Percentiles rank a stretch among this genome's conserved stretches.
These are phyloP conservation scores for Globisporangium cylindrosporum DNA, from an alignment of 352 stramenopile species.

Conservation along the genomic window DNA sequence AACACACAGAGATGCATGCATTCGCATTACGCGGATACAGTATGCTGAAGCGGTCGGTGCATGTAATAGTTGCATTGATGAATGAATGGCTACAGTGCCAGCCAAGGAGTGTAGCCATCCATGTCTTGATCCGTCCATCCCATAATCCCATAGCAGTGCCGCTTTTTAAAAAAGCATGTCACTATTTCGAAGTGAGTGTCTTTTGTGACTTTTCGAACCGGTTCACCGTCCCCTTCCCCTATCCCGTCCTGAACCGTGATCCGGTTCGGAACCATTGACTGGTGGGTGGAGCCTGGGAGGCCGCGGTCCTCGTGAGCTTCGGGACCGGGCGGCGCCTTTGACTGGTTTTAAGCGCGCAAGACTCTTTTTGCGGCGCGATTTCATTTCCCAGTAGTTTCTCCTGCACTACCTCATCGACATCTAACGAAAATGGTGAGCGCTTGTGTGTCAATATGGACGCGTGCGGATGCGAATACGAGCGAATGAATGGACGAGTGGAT, in stretches of 20 bases:
- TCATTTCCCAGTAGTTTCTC: conserved; percentile 42
- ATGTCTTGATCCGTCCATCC: too few relatives aligned
- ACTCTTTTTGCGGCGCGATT: conserved; percentile 13
- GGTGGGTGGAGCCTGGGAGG: conserved; percentile 12
- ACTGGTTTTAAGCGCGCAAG: conserved; percentile 35
- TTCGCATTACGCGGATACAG: too few relatives aligned
- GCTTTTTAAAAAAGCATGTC: background rate
- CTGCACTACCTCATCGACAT: conserved; percentile 85
- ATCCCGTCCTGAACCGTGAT: background rate
- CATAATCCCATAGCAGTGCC: background rate
- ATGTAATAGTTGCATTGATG: too few relatives aligned
- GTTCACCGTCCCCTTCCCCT: background rate
- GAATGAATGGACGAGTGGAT: background rate
- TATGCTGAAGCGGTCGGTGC: too few relatives aligned
- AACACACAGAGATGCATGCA: too few relatives aligned
- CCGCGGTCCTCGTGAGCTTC: background rate
- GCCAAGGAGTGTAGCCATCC: background rate
- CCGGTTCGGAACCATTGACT: conserved; percentile 23
- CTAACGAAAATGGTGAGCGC: conserved; percentile 51
- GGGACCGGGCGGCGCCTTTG: conserved; percentile 7
- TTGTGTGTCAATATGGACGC: background rate
- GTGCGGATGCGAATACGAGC: background rate
- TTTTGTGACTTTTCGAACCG: background rate
- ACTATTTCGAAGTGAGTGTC: background rate
- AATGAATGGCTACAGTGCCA: background rate